Conservation (phyloP, 1,284 basidiomycete genomes). For the Exobasidium rhododendri region DNA sequence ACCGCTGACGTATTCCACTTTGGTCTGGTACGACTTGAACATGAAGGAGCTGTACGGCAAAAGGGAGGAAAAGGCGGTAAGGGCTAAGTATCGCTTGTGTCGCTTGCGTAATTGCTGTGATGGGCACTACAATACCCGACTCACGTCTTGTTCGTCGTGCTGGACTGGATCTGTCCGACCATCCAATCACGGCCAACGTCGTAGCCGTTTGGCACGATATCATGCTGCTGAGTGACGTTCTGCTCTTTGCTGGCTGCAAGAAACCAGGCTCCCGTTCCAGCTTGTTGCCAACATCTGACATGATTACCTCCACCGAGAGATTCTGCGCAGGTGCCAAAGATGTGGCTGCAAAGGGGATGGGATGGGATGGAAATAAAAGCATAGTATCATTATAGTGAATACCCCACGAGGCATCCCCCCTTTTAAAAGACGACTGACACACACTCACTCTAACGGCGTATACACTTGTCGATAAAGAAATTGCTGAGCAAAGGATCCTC, state of each 20-base stretch:
- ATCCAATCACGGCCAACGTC: slow-evolving; percentile 52
- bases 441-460: slow-evolving; percentile 24
- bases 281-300: slow-evolving; percentile 35
- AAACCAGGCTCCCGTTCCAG: slow-evolving; percentile 55
- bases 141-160: slow-evolving; percentile 27
- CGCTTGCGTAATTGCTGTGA: no score
- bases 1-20: slow-evolving; percentile 59
- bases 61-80: not conserved
- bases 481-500: slow-evolving; percentile 31
- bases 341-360: slow-evolving; percentile 5
- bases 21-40: slow-evolving; percentile 57
- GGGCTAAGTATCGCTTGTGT: slow-evolving; percentile 35
- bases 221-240: slow-evolving; percentile 45
- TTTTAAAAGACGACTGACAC: not conserved
- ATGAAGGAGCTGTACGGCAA: slow-evolving; percentile 10
- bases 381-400: no score
- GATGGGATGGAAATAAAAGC: no score
- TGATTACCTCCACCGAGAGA: slow-evolving; percentile 20
- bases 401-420: no score
- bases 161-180: slow-evolving; percentile 26
- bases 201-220: slow-evolving; percentile 53
- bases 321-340: slow-evolving; percentile 24
- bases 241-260: slow-evolving; percentile 52
- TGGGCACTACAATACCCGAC: slow-evolving; percentile 53
- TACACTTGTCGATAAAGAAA: slow-evolving; percentile 42